These are phyloP conservation scores for Trichoderma koningiopsis DNA, from an alignment of 2,329 filamentous ascomycete species.

Conservation along the genomic window DNA sequence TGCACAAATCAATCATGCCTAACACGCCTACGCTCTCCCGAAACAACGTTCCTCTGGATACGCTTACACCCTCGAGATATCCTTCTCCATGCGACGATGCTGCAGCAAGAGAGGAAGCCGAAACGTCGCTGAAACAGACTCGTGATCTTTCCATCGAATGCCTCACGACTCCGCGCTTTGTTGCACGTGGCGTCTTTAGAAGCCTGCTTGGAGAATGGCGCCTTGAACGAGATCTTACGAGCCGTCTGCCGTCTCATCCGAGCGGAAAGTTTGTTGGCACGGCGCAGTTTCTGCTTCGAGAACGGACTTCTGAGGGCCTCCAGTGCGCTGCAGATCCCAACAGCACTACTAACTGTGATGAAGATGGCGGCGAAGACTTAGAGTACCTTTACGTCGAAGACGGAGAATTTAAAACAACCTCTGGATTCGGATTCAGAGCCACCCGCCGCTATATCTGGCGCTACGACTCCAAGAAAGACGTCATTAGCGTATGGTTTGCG, in stretches of 20 bases:
- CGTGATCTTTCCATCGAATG: slow-evolving; percentile 46
- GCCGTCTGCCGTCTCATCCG: slow-evolving; percentile 58
- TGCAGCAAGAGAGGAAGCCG: slow-evolving; percentile 43
- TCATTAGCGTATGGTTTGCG: slow-evolving; percentile 73
- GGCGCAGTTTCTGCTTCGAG: slow-evolving; percentile 64
- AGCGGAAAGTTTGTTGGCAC: slow-evolving; percentile 66
- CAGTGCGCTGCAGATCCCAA: slow-evolving; percentile 34
- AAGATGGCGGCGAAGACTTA: slow-evolving; percentile 40
- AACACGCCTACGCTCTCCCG: slow-evolving; percentile 41
- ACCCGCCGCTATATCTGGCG: slow-evolving; percentile 72
- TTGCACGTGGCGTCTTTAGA: slow-evolving; percentile 68
- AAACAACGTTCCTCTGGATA: slow-evolving; percentile 51
- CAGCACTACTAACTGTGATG: slow-evolving; percentile 2
- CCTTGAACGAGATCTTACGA: slow-evolving; percentile 59
- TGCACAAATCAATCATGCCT: slow-evolving; percentile 36
- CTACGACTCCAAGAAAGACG: slow-evolving; percentile 62
- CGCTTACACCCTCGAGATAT: slow-evolving; percentile 61
- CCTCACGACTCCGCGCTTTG: slow-evolving; percentile 52
- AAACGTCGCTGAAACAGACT: slow-evolving; percentile 50
- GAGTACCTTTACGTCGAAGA: slow-evolving; percentile 73
- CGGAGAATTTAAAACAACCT: slow-evolving; percentile 62
- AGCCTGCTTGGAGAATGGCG: slow-evolving; percentile 71
- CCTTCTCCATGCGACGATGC: slow-evolving; percentile 42
- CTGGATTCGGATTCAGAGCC: slow-evolving; percentile 60
- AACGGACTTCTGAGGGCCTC: slow-evolving; percentile 57